Evolutionary conservation across 495 filamentous ascomycete genomes (phyloP).

Genomic region (Cercophora sp.): DNA sequence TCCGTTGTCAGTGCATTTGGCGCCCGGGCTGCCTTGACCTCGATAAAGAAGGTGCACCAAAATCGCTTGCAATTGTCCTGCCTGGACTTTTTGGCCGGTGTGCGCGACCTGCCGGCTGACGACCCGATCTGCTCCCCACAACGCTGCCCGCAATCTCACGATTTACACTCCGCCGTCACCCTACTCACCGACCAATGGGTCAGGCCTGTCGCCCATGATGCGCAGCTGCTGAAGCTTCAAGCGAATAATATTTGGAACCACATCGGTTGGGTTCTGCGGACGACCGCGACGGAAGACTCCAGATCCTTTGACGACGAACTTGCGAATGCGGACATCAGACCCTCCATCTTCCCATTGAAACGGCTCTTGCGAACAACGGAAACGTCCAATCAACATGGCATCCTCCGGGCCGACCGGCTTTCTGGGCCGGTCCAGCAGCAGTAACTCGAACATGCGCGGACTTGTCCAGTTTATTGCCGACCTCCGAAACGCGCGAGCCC

Average conservation of each 20-base stretch:
- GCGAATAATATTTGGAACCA: too few relatives aligned
- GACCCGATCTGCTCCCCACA: neutral
- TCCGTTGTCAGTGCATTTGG: too few relatives aligned
- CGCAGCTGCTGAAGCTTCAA: conserved; percentile 8
- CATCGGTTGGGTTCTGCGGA: too few relatives aligned
- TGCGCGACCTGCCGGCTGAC: too few relatives aligned
- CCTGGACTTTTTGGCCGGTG: too few relatives aligned
- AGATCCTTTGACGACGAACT: too few relatives aligned
- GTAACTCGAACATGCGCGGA: conserved; percentile 71
- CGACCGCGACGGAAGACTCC: too few relatives aligned
- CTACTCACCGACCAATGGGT: conserved; percentile 8
- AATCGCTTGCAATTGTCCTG: too few relatives aligned
- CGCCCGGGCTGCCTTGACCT: too few relatives aligned
- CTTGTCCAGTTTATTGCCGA: conserved; percentile 99
- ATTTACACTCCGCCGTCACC: too few relatives aligned
- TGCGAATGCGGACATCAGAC: neutral
- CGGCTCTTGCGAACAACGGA: neutral
- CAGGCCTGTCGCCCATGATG: conserved; percentile 14
- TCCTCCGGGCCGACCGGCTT: conserved; percentile 54
- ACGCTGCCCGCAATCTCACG: neutral
- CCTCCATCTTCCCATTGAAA: neutral
- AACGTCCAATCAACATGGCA: conserved; percentile 40
- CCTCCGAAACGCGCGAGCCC: conserved; percentile 86
- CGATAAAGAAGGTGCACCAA: too few relatives aligned
- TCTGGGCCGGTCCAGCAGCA: conserved; percentile 56